Evolutionary conservation across 1,139 yeast genomes (phyloP), one percentile per base, ranked within the genome.

Genomic region (Arxiozyma telluris): DNA sequence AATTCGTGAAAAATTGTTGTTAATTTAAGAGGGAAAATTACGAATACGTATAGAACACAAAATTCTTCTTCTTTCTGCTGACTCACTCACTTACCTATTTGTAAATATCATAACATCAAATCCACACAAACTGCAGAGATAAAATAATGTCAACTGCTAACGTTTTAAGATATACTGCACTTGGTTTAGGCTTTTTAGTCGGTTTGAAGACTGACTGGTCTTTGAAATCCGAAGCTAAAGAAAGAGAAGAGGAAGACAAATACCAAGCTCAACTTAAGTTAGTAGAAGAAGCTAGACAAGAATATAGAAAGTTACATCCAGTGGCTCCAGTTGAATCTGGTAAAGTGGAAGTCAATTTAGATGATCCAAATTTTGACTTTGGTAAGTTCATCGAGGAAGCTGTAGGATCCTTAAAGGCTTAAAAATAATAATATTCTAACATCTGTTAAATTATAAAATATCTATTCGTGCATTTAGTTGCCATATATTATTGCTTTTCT

Each of bases 331-430:
- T 21, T 3, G 47, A 44, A 44, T 18, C 23, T 41, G 46, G 41
- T 8, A 61, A 55, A 50, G 62, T 68, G 23, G 62, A 64, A n/a
- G 76, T 87, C 63, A 84, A 89, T 75, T 79, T 91, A 73, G 94
- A 88, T 67, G 96, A 90, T 73, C 94, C 95, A 64, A 86, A 89
- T 77, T 81, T 89, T 72, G 97, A 91, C 71, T 78, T 87, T 62
- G 96, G 76, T 56, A 75, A 73, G 55, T 77, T 76, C 49, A 74
- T 78, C 57, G 65, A 77, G 63, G 71, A 74, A 55, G 78, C 79
- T 55, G 76, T 78, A 58, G 78, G 75, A 58, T 65, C 72, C 50
- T 63, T 75, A 58, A 67, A 67, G 25, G 56, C 56, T 44, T 47
- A 20, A 34, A 12, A 7, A 22, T 34, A 34, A 34, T 34, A 15